phyloP scores from a whole-genome alignment of 139 green algal genomes.

The Edaphochlamys debaryana region DNA sequence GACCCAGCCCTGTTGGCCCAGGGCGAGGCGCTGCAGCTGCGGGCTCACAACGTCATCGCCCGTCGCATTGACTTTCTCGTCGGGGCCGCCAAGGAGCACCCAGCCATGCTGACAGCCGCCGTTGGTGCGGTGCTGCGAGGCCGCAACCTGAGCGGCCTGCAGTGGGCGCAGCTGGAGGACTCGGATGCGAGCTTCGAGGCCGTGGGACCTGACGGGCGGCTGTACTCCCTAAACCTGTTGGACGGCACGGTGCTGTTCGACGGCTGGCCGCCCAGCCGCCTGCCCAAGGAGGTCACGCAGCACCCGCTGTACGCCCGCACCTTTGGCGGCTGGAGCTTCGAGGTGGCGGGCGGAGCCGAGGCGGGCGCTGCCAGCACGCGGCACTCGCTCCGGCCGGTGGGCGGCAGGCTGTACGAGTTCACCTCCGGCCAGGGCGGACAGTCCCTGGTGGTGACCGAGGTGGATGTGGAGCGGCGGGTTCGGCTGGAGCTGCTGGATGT shows the following conservation, averaged over 20 bases:
- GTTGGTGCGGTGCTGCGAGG: neutral
- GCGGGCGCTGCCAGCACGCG: constrained; percentile 33
- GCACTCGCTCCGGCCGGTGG: constrained; percentile 37
- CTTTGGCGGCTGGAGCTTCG: constrained; percentile 63
- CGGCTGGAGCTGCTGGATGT: constrained; percentile 58
- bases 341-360: constrained; percentile 37
- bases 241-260: constrained; percentile 54
- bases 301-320: constrained; percentile 61
- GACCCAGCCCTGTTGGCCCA: neutral
- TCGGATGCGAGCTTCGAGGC: constrained; percentile 49
- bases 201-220: constrained; percentile 12
- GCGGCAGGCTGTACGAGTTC: constrained; percentile 17
- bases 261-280: constrained; percentile 48
- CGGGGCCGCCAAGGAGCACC: neutral
- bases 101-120: neutral
- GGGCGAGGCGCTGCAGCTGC: constrained; percentile 40
- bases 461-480: constrained; percentile 33
- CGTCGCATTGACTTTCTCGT: neutral
- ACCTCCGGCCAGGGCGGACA: neutral
- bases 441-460: constrained; percentile 41
- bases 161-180: too few species aligned
- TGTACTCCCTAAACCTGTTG: constrained; percentile 66
- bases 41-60: constrained; percentile 41
- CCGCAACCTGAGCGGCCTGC: too few species aligned
- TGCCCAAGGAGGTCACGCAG: constrained; percentile 52